phyloP scores from a whole-genome alignment of 495 filamentous ascomycete genomes.

The Xylaria acuta region DNA sequence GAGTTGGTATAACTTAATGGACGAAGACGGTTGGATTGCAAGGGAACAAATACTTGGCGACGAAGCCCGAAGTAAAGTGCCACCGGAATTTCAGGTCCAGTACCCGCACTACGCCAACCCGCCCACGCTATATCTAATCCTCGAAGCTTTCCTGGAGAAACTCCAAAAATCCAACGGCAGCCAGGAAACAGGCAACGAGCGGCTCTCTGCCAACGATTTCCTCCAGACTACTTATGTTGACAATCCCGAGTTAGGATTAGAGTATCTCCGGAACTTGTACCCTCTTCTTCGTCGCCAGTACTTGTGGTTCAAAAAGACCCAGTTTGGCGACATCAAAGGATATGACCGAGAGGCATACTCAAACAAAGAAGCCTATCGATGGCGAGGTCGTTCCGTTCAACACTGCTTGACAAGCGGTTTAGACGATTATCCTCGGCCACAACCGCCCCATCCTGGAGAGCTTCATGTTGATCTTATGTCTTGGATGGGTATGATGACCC shows the following conservation, averaged over 20 bases:
- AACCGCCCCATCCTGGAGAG: slow-evolving; percentile 97
- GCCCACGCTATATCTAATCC: slow-evolving; percentile 90
- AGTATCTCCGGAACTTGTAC: slow-evolving; percentile 82
- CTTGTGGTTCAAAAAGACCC: slow-evolving; percentile 92
- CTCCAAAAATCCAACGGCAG: slow-evolving; percentile 56
- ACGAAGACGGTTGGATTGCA: slow-evolving; percentile 97
- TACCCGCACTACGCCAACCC: slow-evolving; percentile 99
- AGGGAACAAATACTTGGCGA: slow-evolving; percentile 93
- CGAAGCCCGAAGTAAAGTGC: slow-evolving; percentile 97
- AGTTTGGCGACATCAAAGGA: slow-evolving; percentile 85
- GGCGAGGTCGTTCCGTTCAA: slow-evolving; percentile 86
- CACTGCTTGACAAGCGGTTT: slow-evolving; percentile 93
- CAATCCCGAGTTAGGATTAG: slow-evolving; percentile 69
- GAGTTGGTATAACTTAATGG: slow-evolving; percentile 95
- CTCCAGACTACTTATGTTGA: slow-evolving; percentile 67
- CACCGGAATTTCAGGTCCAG: slow-evolving; percentile 91
- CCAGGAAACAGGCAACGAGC: slow-evolving; percentile 38
- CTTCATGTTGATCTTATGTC: slow-evolving; percentile 93
- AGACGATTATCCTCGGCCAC: slow-evolving; percentile 93
- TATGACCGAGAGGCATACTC: slow-evolving; percentile 91
- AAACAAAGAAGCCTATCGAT: slow-evolving; percentile 88
- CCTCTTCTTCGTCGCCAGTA: slow-evolving; percentile 92
- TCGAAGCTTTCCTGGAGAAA: slow-evolving; percentile 82
- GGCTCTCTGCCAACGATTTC: slow-evolving; percentile 41
- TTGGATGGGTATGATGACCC: slow-evolving; percentile 96